Conservation (phyloP, 2,329 filamentous ascomycete genomes). For the Emergomyces orientalis region DNA sequence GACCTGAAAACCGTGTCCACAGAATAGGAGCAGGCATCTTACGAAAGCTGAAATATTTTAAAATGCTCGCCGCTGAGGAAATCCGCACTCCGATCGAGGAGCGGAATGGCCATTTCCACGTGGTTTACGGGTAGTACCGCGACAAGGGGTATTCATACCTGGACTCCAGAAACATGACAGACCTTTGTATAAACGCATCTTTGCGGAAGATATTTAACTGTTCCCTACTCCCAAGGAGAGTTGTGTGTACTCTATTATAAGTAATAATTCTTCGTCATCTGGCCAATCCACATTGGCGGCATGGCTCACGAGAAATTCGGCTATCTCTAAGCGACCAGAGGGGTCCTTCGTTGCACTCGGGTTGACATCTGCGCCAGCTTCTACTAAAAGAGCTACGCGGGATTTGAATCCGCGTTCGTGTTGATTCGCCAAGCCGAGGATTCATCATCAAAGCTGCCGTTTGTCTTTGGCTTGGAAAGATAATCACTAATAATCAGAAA, state of each 20-base stretch:
- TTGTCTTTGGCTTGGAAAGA: no score
- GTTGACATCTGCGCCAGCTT: no score
- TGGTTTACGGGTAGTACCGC: conserved; percentile 25
- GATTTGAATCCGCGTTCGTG: no score
- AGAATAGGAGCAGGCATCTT: not conserved
- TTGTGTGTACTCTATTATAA: not conserved
- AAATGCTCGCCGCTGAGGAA: not conserved
- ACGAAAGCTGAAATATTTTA: not conserved
- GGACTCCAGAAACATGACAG: no score
- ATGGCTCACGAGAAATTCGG: not conserved
- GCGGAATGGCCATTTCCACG: conserved; percentile 15
- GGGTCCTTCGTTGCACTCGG: no score
- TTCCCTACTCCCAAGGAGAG: not conserved
- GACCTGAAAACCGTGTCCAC: not conserved
- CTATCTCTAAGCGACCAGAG: no score
- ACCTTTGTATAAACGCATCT: not conserved
- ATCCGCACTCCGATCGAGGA: conserved; percentile 1
- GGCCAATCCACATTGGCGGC: not conserved
- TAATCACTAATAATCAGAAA: no score
- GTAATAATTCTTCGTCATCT: not conserved
- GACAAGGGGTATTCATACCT: conserved; percentile 21
- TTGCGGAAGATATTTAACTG: not conserved
- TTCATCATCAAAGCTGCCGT: no score
- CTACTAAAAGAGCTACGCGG: no score
- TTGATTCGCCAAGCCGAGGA: no score